Base-by-base conservation (phyloP, 2,329 filamentous ascomycete species). In the Xylaria arbuscula region DNA sequence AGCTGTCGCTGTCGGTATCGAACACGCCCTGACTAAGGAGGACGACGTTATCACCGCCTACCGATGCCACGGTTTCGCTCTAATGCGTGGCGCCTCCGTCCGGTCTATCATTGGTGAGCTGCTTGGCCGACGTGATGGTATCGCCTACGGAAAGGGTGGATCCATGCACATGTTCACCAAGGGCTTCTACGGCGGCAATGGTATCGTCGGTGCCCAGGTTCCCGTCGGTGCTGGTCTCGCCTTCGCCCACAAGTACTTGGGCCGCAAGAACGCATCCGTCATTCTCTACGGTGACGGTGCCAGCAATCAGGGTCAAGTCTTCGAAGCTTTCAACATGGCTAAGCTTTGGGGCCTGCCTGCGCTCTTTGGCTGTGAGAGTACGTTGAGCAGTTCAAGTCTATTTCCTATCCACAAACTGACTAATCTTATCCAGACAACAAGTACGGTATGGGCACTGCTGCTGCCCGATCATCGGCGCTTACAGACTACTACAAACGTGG, bases 401-500 rank as follows among this genome's bases (percentile, higher is more conserved):
- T 34, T 24, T 19, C 57, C 51, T 63, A 54, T 28, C 28, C 34
- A 48, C 50, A 24, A 70, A 51, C 78, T 81, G 72, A 82, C 72
- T n/a, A 5, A 9, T 60, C 17, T 42, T 54, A 40, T 36, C 19
- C 64, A 97, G 94, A 99, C 90, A 99, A 99, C 92, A 99, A 99
- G 86, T 99, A 99, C 82, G 96, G 96, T 83, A 99, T 99, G 96
- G 96, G 96, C 85, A 99, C 96, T 72, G 92, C 96, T 70, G 95
- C 96, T 75, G 91, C 92, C 83, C 94, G 96, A 78, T 94, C 96
- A 70, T 95, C 96, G 69, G 96, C 96, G 77, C 85, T 98, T 80
- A 98, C 96, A 82, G 96, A 99, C 83, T 99, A 99, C 91, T 98
- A 99, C 90, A 98, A 98, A 91, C 95, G 96, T 85, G 96, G 96